Conservation (phyloP, 2,329 filamentous ascomycete species). For the Nemania diffusa region DNA sequence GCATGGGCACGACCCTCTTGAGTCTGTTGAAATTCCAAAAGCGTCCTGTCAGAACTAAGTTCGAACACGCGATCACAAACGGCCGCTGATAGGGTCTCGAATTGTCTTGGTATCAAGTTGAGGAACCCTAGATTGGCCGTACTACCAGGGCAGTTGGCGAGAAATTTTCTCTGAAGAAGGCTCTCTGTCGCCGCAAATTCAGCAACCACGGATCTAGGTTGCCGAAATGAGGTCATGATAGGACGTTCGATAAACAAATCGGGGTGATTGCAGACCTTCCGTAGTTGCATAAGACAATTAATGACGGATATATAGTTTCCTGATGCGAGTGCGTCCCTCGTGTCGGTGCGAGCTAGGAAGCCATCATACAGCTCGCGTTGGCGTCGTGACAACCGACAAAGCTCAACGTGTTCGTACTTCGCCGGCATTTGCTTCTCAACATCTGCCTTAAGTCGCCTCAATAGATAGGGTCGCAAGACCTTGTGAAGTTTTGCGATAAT, state of each 20-base stretch:
- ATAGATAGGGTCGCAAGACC: slow-evolving; percentile 88
- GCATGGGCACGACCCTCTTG: slow-evolving; percentile 72
- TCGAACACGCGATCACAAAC: slow-evolving; percentile 67
- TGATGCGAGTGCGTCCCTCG: slow-evolving; percentile 85
- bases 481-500: slow-evolving; percentile 95
- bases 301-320: slow-evolving; percentile 98
- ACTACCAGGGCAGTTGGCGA: slow-evolving; percentile 70
- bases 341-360: slow-evolving; percentile 90
- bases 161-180: slow-evolving; percentile 72
- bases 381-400: slow-evolving; percentile 93
- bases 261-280: slow-evolving; percentile 98
- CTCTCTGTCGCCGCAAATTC: slow-evolving; percentile 79
- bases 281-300: slow-evolving; percentile 96
- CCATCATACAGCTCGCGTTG: slow-evolving; percentile 97
- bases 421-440: slow-evolving; percentile 99
- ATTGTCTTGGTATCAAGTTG: slow-evolving; percentile 78
- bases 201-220: slow-evolving; percentile 80
- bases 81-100: slow-evolving; percentile 71
- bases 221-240: slow-evolving; percentile 96
- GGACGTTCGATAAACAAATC: slow-evolving; percentile 96
- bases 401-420: slow-evolving; percentile 97
- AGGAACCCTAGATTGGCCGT: slow-evolving; percentile 79
- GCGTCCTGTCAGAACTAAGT: slow-evolving; percentile 74
- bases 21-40: slow-evolving; percentile 77
- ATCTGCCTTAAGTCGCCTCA: slow-evolving; percentile 91